Evolutionary conservation across 2,329 filamentous ascomycete species (phyloP).

Genomic region (Hymenoscyphus albidus): DNA sequence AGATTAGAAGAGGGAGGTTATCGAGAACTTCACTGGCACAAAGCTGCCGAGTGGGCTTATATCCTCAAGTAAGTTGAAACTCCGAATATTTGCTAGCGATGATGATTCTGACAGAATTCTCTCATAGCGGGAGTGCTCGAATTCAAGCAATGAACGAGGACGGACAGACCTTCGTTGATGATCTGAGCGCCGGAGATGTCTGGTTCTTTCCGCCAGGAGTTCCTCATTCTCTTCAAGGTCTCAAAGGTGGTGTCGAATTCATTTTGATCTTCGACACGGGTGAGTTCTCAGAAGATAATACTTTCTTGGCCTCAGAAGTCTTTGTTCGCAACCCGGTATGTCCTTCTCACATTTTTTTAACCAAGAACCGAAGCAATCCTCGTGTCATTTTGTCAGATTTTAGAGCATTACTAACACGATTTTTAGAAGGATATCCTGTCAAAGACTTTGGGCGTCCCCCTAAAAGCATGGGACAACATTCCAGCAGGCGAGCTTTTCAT

Average conservation of each 20-base stretch:
- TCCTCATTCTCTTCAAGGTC: slow-evolving; percentile 72
- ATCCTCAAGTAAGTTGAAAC: slow-evolving; percentile 49
- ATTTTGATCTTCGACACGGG: slow-evolving; percentile 60
- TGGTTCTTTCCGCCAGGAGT: slow-evolving; percentile 63
- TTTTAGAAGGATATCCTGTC: slow-evolving; percentile 45
- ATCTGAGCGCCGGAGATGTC: slow-evolving; percentile 70
- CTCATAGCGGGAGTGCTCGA: slow-evolving; percentile 53
- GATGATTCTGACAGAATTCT: too few relatives aligned
- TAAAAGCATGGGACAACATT: slow-evolving; percentile 46
- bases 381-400: too few relatives aligned
- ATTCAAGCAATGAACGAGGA: slow-evolving; percentile 72
- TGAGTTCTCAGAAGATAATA: slow-evolving; percentile 63
- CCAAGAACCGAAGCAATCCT: neutral
- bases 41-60: slow-evolving; percentile 75
- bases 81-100: too few relatives aligned
- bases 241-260: slow-evolving; percentile 64
- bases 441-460: slow-evolving; percentile 50
- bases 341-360: neutral
- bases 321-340: slow-evolving; percentile 50
- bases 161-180: slow-evolving; percentile 73
- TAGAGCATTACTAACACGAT: neutral
- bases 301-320: slow-evolving; percentile 66
- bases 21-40: slow-evolving; percentile 78
- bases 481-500: slow-evolving; percentile 48
- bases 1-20: slow-evolving; percentile 68